Base-by-base conservation (phyloP, 306 rosid genomes). In the Inga laurina region DNA sequence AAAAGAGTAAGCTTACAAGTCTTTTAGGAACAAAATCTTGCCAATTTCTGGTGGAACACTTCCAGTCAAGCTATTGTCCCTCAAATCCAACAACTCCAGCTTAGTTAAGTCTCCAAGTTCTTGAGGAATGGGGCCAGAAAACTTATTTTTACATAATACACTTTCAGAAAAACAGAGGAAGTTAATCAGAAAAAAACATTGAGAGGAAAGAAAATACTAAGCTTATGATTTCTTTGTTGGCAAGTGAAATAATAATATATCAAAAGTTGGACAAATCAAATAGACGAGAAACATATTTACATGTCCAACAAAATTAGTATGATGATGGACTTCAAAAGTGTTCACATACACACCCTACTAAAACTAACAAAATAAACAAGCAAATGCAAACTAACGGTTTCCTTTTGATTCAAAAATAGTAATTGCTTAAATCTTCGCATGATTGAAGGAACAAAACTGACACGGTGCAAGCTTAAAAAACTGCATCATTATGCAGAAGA, bases 51-150 rank as follows among this genome's bases (percentile, higher is more conserved):
- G 39, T 43, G 99, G 98, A 72, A 96, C 81, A 56, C 74, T 83
- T 86, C 95, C 97, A 82, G 83, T 86, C 79, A 94, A 88, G 79
- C 88, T 85, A 78, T 94, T 97, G n/a, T 84, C 94, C 82, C 99
- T 89, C 85, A 97, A 88, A 86, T 97, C 99, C 84, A 97, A 81
- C 81, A 87, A 71, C 80, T 97, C 94, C 77, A 97, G 79, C 78
- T 88, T 85, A 65, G 79, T 41, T 70, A 97, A 89, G 59, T 73
- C 88, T 86, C 88, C 97, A 57, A 97, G 79, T 70, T 97, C 97
- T 84, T 89, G 84, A 75, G 98, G 99, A 91, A 97, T 86, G 61
- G 79, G 79, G 44, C 98, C 99, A 46, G 86, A 90, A 81, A 97
- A 91, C 43, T 77, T 85, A 77, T 97, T 97, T 84, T 90, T 89